A percentile compares a stretch with the other conserved stretches of the same genome.
Evolutionary conservation across 805 yeast genomes (phyloP).

Genomic region (Deakozyma indianensis): DNA sequence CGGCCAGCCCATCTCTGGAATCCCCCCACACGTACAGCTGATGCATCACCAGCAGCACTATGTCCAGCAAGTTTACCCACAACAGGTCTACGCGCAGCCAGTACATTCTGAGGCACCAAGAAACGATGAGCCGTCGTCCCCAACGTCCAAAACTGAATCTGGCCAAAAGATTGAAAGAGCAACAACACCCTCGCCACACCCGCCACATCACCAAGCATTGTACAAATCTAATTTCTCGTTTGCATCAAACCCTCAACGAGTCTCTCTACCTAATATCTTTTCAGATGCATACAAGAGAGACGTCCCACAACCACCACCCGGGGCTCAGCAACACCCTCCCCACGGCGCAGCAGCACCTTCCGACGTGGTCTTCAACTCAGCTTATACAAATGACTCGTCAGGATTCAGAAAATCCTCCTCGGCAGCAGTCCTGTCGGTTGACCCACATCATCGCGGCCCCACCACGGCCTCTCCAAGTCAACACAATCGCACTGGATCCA

Average conservation of each 20-base stretch:
- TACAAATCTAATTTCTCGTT: neutral
- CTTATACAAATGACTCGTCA: conserved; percentile 13
- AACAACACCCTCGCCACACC: neutral
- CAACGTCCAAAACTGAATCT: neutral
- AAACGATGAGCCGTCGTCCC: neutral
- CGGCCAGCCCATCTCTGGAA: neutral
- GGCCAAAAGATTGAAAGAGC: too few species aligned
- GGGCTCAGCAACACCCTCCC: neutral
- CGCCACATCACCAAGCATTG: neutral
- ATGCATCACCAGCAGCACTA: neutral
- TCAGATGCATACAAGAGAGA: neutral
- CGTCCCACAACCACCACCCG: neutral
- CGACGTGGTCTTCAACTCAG: conserved; percentile 12
- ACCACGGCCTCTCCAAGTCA: conserved; percentile 1
- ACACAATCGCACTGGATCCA: conserved; percentile 7
- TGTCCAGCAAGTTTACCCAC: neutral
- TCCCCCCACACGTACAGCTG: neutral
- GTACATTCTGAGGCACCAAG: neutral
- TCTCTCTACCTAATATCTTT: neutral
- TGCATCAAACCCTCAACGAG: neutral
- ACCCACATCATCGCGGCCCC: conserved; percentile 23
- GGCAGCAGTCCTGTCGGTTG: conserved; percentile 16
- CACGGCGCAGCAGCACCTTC: neutral
- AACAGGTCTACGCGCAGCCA: neutral
- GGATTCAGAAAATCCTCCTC: conserved; percentile 14